Evolutionary conservation across 768 basidiomycete genomes (phyloP).

Genomic region (Terana coerulea): DNA sequence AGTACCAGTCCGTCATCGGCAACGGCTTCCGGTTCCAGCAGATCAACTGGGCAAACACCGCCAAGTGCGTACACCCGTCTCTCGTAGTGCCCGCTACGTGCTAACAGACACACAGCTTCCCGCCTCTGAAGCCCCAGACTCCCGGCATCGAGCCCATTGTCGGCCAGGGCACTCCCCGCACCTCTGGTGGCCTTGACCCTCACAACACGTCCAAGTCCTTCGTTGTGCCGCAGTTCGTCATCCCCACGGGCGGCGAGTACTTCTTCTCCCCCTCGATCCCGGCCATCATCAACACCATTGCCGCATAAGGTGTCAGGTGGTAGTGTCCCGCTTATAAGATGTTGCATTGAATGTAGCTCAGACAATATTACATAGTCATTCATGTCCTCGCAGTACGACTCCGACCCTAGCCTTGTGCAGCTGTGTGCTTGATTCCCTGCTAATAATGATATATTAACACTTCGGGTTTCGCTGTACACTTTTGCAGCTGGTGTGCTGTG

Average conservation of each 20-base stretch:
- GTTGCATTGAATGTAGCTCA: too few relatives aligned
- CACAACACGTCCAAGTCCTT: constrained; percentile 11
- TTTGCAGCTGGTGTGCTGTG: too few relatives aligned
- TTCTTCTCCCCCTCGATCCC: constrained; percentile 32
- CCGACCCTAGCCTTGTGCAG: too few relatives aligned
- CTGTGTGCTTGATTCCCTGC: too few relatives aligned
- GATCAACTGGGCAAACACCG: constrained; percentile 11
- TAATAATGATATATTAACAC: too few relatives aligned
- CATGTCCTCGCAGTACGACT: too few relatives aligned
- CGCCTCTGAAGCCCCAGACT: constrained; percentile 19
- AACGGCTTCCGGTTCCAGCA: constrained; percentile 33
- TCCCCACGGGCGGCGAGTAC: constrained; percentile 29
- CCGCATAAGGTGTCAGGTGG: too few relatives aligned
- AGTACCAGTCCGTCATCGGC: constrained; percentile 29
- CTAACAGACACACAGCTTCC: constrained; percentile 17
- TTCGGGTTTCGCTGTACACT: too few relatives aligned
- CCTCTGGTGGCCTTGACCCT: constrained; percentile 22
- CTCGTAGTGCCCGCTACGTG: neutral
- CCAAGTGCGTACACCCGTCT: constrained; percentile 10
- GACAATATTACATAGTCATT: too few relatives aligned
- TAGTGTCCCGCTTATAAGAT: too few relatives aligned
- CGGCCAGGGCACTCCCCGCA: constrained; percentile 26
- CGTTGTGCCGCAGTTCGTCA: constrained; percentile 22
- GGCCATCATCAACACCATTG: too few relatives aligned
- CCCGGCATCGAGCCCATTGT: constrained; percentile 48